A percentile compares a stretch with the other conserved stretches of the same genome.
Evolutionary conservation across 2,329 filamentous ascomycete species (phyloP).

Genomic region (Monosporascus sp.): DNA sequence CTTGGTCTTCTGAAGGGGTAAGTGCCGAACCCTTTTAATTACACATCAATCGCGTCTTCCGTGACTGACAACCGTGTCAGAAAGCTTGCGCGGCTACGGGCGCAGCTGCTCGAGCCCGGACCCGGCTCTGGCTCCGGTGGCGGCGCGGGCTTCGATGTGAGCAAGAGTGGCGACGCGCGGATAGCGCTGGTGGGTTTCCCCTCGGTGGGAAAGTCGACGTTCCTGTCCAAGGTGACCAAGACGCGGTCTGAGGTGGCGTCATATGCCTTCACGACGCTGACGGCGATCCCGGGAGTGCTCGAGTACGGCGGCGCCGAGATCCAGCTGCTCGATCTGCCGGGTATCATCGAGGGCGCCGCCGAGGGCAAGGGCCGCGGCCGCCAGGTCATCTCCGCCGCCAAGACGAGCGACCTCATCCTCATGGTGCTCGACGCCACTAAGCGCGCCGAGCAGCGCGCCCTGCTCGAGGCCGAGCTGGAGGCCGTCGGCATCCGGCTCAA

Average conservation of each 20-base stretch:
- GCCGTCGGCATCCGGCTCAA: constrained; percentile 93
- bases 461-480: constrained; percentile 89
- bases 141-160: constrained; percentile 86
- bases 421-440: constrained; percentile 98
- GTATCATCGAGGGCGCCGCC: constrained; percentile 94
- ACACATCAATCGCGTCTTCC: background rate
- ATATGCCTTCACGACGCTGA: constrained; percentile 95
- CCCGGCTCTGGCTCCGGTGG: constrained; percentile 72
- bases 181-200: constrained; percentile 98
- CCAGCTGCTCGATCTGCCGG: constrained; percentile 92
- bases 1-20: constrained; percentile 96
- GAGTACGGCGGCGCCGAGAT: constrained; percentile 98
- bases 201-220: constrained; percentile 97
- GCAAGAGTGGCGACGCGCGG: constrained; percentile 91
- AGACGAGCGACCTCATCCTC: constrained; percentile 94
- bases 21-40: constrained; percentile 16
- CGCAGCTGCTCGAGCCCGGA: constrained; percentile 86
- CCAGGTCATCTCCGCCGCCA: constrained; percentile 95
- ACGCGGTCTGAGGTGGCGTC: constrained; percentile 94
- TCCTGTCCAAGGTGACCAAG: constrained; percentile 97
- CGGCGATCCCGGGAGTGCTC: constrained; percentile 92
- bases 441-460: constrained; percentile 82
- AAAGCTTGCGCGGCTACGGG: constrained; percentile 91
- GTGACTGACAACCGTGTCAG: constrained; percentile 39
- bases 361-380: constrained; percentile 94